Base-by-base conservation (phyloP, 1,139 yeast genomes). In the Magnusiomyces fungicola region DNA sequence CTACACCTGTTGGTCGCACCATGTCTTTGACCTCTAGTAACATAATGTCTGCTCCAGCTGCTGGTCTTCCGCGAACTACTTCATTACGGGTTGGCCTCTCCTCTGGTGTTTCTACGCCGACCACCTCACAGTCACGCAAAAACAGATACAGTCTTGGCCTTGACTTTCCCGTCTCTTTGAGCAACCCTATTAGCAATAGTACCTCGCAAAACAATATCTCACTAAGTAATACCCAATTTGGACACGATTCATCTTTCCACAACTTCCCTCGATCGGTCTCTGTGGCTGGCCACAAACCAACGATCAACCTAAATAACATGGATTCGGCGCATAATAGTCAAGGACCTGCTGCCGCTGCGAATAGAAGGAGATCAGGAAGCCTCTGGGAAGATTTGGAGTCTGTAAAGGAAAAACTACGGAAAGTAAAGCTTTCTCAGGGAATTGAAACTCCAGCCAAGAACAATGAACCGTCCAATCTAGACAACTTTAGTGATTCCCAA, bases 381-480 rank as follows among this genome's bases (percentile, higher is more conserved):
- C n/a, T 53, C 16, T 54, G 55, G 55, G 52, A 48, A 24, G 55
- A 53, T 32, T 39, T 54, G 30, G 53, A 51, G 18, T 46, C 50
- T 12, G 50, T 51, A 18, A 47, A 50, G 43, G 54, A 49, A 39
- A 47, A 52, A 14, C 48, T 54, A 14, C 44, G 47, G 14, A 42
- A 43, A 24, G 41, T 54, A 32, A 54, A 49, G 29, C 21, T 45
- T 12, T 46, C 43, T 12, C 52, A 36, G 33, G 44, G 42, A 5
- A 38, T 38, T n/a, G 14, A 23, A 9, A 27, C 32, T 27, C 32
- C 32, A 9, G n/a, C n/a, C n/a, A n/a, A n/a, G n/a, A n/a, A 19
- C 7, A 19, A 16, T 10, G 23, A n/a, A 14, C n/a, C n/a, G n/a
- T n/a, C n/a, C n/a, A n/a, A n/a, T n/a, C n/a, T n/a, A n/a, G n/a